Conservation (phyloP, 2,329 filamentous ascomycete genomes). For the Hypoxylon sp. region DNA sequence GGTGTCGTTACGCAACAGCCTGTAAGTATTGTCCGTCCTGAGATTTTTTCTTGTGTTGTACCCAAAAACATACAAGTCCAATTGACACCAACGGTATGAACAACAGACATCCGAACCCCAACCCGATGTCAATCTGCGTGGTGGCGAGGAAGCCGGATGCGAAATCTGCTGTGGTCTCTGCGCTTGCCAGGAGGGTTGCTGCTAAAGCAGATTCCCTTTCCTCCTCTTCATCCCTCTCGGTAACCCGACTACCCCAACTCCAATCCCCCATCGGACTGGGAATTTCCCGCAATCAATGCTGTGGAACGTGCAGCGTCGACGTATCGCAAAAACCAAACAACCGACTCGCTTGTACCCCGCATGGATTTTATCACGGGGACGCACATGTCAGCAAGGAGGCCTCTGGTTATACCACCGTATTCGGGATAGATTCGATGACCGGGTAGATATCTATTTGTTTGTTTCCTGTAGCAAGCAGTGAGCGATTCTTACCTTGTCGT, state of each 20-base stretch:
- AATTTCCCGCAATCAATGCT: not conserved
- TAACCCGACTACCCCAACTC: too few relatives aligned
- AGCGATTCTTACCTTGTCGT: slow-evolving; percentile 5
- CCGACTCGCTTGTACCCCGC: slow-evolving; percentile 11
- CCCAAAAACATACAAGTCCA: not conserved
- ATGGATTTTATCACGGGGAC: not conserved
- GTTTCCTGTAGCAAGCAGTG: not conserved
- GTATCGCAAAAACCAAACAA: not conserved
- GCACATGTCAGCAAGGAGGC: slow-evolving; percentile 9
- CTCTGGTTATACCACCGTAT: slow-evolving; percentile 10
- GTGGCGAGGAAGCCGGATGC: slow-evolving; percentile 57
- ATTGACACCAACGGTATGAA: slow-evolving; percentile 11
- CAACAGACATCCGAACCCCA: slow-evolving; percentile 51
- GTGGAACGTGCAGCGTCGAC: slow-evolving; percentile 11
- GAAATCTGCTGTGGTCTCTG: slow-evolving; percentile 58
- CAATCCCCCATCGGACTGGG: not conserved
- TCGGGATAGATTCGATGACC: slow-evolving; percentile 18
- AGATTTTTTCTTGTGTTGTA: slow-evolving; percentile 17
- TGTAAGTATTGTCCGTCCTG: too few relatives aligned
- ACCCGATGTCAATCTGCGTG: slow-evolving; percentile 53
- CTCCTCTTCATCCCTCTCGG: not conserved
- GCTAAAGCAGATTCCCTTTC: slow-evolving; percentile 42
- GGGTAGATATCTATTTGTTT: too few relatives aligned
- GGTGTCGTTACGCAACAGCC: slow-evolving; percentile 55
- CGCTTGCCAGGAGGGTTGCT: slow-evolving; percentile 55